Evolutionary conservation across 768 basidiomycete species (phyloP).

Genomic region (Galerina sulciceps): DNA sequence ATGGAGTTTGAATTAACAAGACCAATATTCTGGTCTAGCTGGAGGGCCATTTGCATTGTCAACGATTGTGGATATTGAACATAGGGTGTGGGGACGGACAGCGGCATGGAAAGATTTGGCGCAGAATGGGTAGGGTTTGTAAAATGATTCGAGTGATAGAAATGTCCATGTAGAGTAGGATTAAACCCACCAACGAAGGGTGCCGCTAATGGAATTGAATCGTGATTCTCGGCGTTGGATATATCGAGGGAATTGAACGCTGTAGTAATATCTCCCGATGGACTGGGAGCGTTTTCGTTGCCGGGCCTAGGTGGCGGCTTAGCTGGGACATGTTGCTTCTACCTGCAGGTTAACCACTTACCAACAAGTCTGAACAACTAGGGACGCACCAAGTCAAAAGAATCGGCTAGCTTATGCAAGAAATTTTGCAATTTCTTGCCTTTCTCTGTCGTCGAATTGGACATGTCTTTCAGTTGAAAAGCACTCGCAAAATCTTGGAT

Average conservation of each 20-base stretch:
- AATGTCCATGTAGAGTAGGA: slow-evolving; percentile 19
- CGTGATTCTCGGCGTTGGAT: slow-evolving; percentile 10
- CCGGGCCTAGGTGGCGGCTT: slow-evolving; percentile 19
- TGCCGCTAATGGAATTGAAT: not conserved
- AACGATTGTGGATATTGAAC: slow-evolving; percentile 33
- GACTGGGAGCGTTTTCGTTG: not conserved
- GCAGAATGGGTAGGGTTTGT: slow-evolving; percentile 1
- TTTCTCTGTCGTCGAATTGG: not conserved
- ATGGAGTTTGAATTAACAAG: slow-evolving; percentile 39
- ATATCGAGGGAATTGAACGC: slow-evolving; percentile 33
- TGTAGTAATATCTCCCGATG: slow-evolving; percentile 19
- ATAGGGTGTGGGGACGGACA: slow-evolving; percentile 42
- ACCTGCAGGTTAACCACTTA: too few relatives aligned
- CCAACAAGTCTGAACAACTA: not conserved
- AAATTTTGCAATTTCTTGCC: slow-evolving; percentile 16
- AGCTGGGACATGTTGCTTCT: slow-evolving; percentile 9
- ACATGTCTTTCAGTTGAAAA: not conserved
- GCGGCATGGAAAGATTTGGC: slow-evolving; percentile 23
- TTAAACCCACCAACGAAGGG: slow-evolving; percentile 58
- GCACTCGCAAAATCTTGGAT: not conserved
- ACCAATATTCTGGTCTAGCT: slow-evolving; percentile 19
- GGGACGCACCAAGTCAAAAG: slow-evolving; percentile 14
- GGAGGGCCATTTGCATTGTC: slow-evolving; percentile 45
- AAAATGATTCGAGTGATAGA: not conserved
- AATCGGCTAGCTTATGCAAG: slow-evolving; percentile 24